Evolutionary conservation across 2,329 filamentous ascomycete species (phyloP).

Genomic region (Fusarium nurragi): DNA sequence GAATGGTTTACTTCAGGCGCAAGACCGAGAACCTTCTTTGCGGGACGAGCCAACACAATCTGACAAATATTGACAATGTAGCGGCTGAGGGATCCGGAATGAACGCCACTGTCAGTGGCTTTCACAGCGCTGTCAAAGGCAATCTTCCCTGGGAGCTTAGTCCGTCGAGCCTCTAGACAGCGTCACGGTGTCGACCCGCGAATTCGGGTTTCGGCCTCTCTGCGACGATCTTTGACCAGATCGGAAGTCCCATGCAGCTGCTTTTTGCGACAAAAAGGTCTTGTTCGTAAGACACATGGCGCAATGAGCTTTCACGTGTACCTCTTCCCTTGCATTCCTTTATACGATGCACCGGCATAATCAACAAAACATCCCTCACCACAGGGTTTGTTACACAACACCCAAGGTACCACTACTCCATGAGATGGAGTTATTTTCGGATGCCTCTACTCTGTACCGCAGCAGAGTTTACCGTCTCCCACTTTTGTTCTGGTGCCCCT

Average conservation of each 20-base stretch:
- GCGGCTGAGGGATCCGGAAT: neutral
- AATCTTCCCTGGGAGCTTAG: neutral
- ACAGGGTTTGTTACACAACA: conserved; percentile 6
- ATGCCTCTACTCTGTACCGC: neutral
- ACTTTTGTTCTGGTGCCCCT: conserved; percentile 4
- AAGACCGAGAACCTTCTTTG: conserved; percentile 1
- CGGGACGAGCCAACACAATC: neutral
- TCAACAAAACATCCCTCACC: neutral
- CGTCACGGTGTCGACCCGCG: conserved; percentile 11
- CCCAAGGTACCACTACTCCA: neutral
- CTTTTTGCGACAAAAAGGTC: neutral
- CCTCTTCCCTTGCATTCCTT: neutral
- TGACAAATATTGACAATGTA: neutral
- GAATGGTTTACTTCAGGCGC: conserved; percentile 1
- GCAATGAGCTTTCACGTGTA: neutral
- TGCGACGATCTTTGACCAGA: conserved; percentile 13
- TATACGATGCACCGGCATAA: neutral
- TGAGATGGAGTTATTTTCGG: conserved; percentile 1
- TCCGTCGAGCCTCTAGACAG: conserved; percentile 4
- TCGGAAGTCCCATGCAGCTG: conserved; percentile 3
- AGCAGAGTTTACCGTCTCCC: conserved; percentile 5
- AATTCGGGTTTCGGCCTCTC: neutral
- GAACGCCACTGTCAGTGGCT: neutral
- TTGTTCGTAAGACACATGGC: neutral
- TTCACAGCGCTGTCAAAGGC: conserved; percentile 7